Evolutionary conservation across 805 yeast species (phyloP).

Genomic region (Zygotorulaspora chibaensis): DNA sequence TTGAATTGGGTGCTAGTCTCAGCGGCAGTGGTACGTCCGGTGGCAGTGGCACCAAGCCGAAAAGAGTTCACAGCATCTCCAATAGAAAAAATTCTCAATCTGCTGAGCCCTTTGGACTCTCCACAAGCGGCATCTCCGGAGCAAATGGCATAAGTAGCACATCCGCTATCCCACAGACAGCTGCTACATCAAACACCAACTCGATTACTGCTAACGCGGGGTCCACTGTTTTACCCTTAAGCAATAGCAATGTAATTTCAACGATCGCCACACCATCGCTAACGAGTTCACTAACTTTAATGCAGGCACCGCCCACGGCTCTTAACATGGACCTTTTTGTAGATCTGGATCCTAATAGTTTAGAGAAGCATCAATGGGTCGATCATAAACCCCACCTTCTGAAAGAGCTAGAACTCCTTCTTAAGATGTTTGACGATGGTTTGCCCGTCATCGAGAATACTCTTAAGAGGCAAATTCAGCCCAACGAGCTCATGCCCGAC

Average conservation of each 20-base stretch:
- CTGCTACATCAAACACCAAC: not conserved
- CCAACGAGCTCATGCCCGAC: slow-evolving; percentile 7
- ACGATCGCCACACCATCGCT: slow-evolving; percentile 1
- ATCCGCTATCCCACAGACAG: not conserved
- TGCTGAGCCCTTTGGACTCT: slow-evolving; percentile 5
- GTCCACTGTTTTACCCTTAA: not conserved
- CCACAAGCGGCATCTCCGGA: not conserved
- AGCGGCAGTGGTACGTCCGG: too few relatives aligned
- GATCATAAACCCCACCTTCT: slow-evolving; percentile 31
- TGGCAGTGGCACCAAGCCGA: slow-evolving; percentile 12
- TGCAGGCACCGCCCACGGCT: slow-evolving; percentile 29
- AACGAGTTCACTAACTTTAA: slow-evolving; percentile 3
- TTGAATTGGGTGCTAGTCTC: slow-evolving; percentile 19
- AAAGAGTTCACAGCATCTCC: slow-evolving; percentile 23
- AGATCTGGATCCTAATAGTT: slow-evolving; percentile 21
- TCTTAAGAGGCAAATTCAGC: slow-evolving; percentile 22
- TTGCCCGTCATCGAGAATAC: slow-evolving; percentile 30
- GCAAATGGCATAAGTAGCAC: not conserved
- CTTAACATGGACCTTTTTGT: slow-evolving; percentile 29
- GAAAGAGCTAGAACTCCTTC: slow-evolving; percentile 27
- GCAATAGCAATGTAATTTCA: not conserved
- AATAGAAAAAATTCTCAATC: slow-evolving; percentile 18
- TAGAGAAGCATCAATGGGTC: slow-evolving; percentile 11
- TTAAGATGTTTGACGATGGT: slow-evolving; percentile 31
- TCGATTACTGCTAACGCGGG: not conserved